These are phyloP conservation scores for Fagopyrum homotropicum DNA, from an alignment of 148 eudicot species.

Conservation along the genomic window DNA sequence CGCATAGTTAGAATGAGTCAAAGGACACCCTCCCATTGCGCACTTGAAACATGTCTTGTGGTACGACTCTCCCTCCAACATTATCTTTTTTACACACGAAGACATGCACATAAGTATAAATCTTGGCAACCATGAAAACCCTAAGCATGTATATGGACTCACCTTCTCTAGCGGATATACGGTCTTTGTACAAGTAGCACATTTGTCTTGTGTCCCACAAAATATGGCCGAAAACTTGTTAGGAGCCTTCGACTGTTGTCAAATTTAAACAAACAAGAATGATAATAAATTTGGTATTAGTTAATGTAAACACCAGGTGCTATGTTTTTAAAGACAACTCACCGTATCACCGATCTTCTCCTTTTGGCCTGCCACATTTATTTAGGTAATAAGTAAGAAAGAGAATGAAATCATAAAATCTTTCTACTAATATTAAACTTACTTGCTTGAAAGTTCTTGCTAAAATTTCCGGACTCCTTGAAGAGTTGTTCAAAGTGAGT, in stretches of 20 bases:
- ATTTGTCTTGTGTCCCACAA: constrained; percentile 86
- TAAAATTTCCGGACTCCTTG: constrained; percentile 92
- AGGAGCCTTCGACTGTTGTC: constrained; percentile 47
- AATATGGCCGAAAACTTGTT: constrained; percentile 65
- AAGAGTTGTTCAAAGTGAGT: constrained; percentile 94
- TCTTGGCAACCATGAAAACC: not conserved
- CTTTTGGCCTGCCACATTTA: not conserved
- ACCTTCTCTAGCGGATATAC: constrained; percentile 96
- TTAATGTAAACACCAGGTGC: not conserved
- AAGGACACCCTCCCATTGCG: constrained; percentile 85
- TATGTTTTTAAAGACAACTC: not conserved
- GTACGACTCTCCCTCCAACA: constrained; percentile 84
- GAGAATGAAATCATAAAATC: too few relatives aligned
- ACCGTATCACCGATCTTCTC: constrained; percentile 10
- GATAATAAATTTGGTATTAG: not conserved
- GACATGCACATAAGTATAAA: not conserved
- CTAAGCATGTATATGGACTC: not conserved
- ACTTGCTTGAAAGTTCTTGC: constrained; percentile 86
- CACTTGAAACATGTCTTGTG: constrained; percentile 94
- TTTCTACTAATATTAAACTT: not conserved
- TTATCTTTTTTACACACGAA: constrained; percentile 35
- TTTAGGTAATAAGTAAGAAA: not conserved
- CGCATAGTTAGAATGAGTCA: constrained; percentile 92
- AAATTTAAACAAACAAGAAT: not conserved
- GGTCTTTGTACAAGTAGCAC: constrained; percentile 70